Evolutionary conservation across 2,329 filamentous ascomycete species (phyloP).

Genomic region (Aspergillus sp.): DNA sequence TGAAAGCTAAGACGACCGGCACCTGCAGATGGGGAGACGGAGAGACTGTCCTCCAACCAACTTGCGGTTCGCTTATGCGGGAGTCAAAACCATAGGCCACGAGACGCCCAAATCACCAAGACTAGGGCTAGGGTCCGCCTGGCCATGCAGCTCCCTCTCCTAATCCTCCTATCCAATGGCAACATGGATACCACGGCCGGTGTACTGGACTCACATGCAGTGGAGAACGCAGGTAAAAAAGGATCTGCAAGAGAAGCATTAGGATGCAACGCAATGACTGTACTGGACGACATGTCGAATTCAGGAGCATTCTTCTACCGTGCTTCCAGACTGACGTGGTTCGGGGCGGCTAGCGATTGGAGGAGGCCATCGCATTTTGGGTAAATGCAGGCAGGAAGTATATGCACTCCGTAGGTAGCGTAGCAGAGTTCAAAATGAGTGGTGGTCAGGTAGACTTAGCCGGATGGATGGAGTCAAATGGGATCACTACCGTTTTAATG

Average conservation of each 20-base stretch:
- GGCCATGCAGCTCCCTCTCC: slow-evolving; percentile 9
- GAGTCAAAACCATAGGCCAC: slow-evolving; percentile 15
- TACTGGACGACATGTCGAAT: slow-evolving; percentile 14
- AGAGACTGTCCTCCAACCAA: slow-evolving; percentile 12
- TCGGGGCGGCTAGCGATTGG: slow-evolving; percentile 27
- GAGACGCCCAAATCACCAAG: slow-evolving; percentile 11
- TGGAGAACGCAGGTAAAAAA: background rate
- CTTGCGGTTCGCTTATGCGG: slow-evolving; percentile 7
- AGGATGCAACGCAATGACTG: slow-evolving; percentile 10
- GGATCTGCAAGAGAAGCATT: slow-evolving; percentile 13
- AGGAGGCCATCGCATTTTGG: slow-evolving; percentile 15
- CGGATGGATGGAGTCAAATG: background rate
- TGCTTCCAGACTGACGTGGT: slow-evolving; percentile 14
- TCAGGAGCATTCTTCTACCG: slow-evolving; percentile 16
- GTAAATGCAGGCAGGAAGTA: slow-evolving; percentile 11
- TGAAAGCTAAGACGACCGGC: background rate
- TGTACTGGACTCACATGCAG: background rate
- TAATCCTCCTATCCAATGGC: slow-evolving; percentile 1
- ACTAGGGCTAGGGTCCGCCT: slow-evolving; percentile 10
- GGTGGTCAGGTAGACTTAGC: background rate
- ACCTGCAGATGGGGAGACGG: slow-evolving; percentile 3
- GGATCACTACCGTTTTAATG: background rate
- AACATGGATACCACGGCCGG: background rate
- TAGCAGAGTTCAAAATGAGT: background rate
- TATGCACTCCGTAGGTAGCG: background rate